Evolutionary conservation across 148 eudicot genomes (phyloP).

Genomic region (Camellia granthamiana): DNA sequence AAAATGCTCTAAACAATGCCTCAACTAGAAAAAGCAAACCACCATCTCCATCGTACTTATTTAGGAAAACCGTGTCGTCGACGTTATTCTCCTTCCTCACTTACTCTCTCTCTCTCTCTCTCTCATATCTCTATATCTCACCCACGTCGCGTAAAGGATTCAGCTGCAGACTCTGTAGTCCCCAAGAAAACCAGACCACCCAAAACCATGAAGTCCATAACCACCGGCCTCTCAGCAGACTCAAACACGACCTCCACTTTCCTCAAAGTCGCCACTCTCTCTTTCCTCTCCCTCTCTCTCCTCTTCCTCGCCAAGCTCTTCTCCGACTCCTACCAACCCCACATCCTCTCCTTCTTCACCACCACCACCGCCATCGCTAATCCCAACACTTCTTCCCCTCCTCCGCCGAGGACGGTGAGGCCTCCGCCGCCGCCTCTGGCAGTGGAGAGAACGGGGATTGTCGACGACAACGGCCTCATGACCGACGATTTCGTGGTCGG

Average conservation of each 20-base stretch:
- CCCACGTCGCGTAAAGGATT: not conserved
- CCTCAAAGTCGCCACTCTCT: slow-evolving; percentile 38
- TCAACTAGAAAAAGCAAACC: too few species aligned
- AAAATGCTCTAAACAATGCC: too few species aligned
- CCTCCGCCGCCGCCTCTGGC: slow-evolving; percentile 33
- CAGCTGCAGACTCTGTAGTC: not conserved
- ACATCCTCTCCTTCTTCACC: slow-evolving; percentile 8
- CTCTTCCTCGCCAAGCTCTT: slow-evolving; percentile 38
- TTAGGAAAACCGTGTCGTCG: too few species aligned
- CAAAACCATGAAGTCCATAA: slow-evolving; percentile 20
- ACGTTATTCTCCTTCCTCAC: too few species aligned
- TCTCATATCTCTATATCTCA: too few species aligned
- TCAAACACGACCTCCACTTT: slow-evolving; percentile 12
- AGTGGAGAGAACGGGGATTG: slow-evolving; percentile 54
- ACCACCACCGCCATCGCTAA: not conserved
- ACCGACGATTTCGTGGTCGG: slow-evolving; percentile 50
- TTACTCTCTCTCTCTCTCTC: too few species aligned
- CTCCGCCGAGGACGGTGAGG: slow-evolving; percentile 16
- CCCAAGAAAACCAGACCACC: not conserved
- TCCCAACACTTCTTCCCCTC: slow-evolving; percentile 1
- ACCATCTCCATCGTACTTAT: too few species aligned
- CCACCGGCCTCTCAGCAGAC: slow-evolving; percentile 10
- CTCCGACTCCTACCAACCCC: slow-evolving; percentile 19
- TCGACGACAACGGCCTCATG: slow-evolving; percentile 62
- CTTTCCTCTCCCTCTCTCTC: slow-evolving; percentile 45